Conservation (phyloP, 345 rosid genomes). For the Rhizophora mangle region DNA sequence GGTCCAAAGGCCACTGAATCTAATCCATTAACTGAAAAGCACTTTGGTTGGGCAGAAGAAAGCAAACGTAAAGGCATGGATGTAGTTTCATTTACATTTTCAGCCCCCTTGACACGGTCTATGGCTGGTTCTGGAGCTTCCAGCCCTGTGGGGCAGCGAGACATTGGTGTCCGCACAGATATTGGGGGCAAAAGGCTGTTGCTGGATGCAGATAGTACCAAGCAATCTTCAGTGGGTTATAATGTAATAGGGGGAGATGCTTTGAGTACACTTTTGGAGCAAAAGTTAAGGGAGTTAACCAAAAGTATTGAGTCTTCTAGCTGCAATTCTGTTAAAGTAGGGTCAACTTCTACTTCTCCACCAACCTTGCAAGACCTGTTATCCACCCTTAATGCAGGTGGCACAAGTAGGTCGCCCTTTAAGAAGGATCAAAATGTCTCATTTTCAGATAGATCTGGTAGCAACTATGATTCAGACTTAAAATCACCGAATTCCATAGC, state of each 20-base stretch:
- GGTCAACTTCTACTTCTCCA: constrained; percentile 32
- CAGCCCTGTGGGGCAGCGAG: constrained; percentile 30
- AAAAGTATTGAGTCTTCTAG: constrained; percentile 51
- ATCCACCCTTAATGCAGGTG: constrained; percentile 20
- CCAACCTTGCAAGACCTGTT: constrained; percentile 27
- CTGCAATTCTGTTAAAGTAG: constrained; percentile 35
- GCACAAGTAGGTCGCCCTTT: constrained; percentile 15
- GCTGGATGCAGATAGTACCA: constrained; percentile 43
- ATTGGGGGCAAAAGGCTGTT: constrained; percentile 41
- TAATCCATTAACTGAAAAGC: constrained; percentile 29
- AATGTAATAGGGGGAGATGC: constrained; percentile 79
- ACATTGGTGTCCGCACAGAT: constrained; percentile 26
- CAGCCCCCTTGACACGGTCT: constrained; percentile 59
- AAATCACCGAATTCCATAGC: constrained; percentile 26
- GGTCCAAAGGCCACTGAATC: constrained; percentile 36
- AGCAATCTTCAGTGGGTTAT: constrained; percentile 49
- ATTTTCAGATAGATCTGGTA: constrained; percentile 19
- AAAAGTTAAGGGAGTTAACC: constrained; percentile 74
- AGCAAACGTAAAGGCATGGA: constrained; percentile 63
- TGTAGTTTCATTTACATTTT: constrained; percentile 79
- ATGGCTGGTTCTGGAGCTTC: constrained; percentile 35
- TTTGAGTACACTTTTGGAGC: constrained; percentile 73
- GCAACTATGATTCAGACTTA: constrained; percentile 23
- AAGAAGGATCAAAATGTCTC: constrained; percentile 17
- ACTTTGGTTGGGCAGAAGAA: constrained; percentile 49